These are phyloP conservation scores for Breynia disticha DNA, from an alignment of 441 rosid genomes.

Conservation along the genomic window DNA sequence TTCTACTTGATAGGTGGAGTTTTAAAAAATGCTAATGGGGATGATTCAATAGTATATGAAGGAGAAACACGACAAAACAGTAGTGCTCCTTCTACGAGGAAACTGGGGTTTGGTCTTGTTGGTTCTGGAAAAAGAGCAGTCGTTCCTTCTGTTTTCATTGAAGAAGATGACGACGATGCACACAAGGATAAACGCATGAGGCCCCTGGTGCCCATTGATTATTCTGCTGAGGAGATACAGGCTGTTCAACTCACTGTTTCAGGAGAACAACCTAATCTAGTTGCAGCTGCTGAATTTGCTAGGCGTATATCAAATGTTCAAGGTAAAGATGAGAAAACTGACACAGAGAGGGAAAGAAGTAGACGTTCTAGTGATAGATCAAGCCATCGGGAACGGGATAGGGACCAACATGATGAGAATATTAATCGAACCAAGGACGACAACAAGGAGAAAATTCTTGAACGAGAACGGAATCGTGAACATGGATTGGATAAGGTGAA, in stretches of 20 bases:
- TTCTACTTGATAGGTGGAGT: slow-evolving; percentile 28
- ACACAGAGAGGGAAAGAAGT: slow-evolving; percentile 67
- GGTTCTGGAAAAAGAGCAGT: slow-evolving; percentile 88
- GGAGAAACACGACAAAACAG: slow-evolving; percentile 43
- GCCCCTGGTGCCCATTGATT: slow-evolving; percentile 95
- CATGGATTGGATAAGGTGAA: slow-evolving; percentile 58
- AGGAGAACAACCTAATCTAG: slow-evolving; percentile 64
- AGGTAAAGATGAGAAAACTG: slow-evolving; percentile 64
- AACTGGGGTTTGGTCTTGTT: slow-evolving; percentile 92
- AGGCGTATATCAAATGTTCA: slow-evolving; percentile 68
- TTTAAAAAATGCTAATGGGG: slow-evolving; percentile 49
- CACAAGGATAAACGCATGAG: slow-evolving; percentile 86
- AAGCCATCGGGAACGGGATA: slow-evolving; percentile 64
- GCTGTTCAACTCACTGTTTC: slow-evolving; percentile 58
- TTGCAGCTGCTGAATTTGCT: slow-evolving; percentile 95
- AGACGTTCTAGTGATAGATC: slow-evolving; percentile 68
- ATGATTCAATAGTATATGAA: slow-evolving; percentile 39
- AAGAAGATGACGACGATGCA: slow-evolving; percentile 91
- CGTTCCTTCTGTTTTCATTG: slow-evolving; percentile 88
- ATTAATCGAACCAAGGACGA: slow-evolving; percentile 42
- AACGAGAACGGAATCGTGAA: slow-evolving; percentile 50
- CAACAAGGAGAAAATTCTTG: slow-evolving; percentile 36
- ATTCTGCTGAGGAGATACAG: slow-evolving; percentile 86
- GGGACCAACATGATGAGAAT: slow-evolving; percentile 45
- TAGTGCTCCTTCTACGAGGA: slow-evolving; percentile 48